Evolutionary conservation across 2,329 filamentous ascomycete species (phyloP), one percentile per base, ranked within the genome.

Genomic region (Aureobasidium sp.): DNA sequence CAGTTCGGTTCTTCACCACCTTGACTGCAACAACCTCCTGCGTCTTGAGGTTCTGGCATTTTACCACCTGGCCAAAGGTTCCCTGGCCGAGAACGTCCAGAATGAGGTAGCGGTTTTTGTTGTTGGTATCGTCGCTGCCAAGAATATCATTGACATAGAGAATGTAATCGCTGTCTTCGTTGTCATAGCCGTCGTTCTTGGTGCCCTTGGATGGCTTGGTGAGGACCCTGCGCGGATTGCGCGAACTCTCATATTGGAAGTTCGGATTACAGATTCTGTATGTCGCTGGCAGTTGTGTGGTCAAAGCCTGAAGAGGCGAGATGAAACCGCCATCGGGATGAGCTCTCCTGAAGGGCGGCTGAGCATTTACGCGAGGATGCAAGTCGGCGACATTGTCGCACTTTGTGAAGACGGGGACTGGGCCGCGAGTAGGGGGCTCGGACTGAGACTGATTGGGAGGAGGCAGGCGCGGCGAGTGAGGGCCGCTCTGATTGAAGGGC

Each of bases 121-220:
- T 94, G 44, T 94, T 94, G 65, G 93, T 93, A 75, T 99, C 94
- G 76, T 99, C 94, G 15, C 93, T 97, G 10, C 94, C 94, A 60
- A 99, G 80, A 66, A 99, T 99, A 73, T 99, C 94, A 74, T 99
- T 99, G 69, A 99, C 94, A 69, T 97, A 99, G 67, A 99, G 84
- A 70, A 99, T 99, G 73, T 99, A 99, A 72, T 99, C 94, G 74
- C 94, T 97, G 68, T 99, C 94, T 74, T 99, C 94, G 68, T 99
- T 99, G 72, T 99, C 94, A 71, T 94, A 99, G 3, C 94, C 94
- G 77, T 99, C 94, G 71, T 99, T 99, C 82, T 99, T 99, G 65
- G 90, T 85, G 15, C 94, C 94, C 77, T 99, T 99, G 83, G 94
- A 97, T 8, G 94, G 94, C 76, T 99, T 99, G 16, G 94, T 99